These are phyloP conservation scores for Buxus sempervirens DNA, from an alignment of 164 flowering plant genomes.

Conservation along the genomic window DNA sequence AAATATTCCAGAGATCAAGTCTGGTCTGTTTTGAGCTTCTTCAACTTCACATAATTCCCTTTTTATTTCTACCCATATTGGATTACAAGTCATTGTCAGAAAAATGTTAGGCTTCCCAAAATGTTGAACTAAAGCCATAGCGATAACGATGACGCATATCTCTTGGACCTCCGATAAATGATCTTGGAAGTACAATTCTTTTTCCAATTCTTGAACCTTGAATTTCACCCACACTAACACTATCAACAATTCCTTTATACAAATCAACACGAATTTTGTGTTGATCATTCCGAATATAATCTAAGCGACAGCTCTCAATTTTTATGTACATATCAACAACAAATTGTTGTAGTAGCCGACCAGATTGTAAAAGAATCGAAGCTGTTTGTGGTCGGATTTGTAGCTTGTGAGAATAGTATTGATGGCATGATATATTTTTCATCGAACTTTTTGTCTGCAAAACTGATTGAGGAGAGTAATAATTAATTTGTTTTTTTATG, in stretches of 20 bases:
- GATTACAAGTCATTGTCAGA: slow-evolving; percentile 10
- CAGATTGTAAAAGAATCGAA: not conserved
- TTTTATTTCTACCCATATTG: slow-evolving; percentile 10
- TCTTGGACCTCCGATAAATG: slow-evolving; percentile 12
- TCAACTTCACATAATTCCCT: not conserved
- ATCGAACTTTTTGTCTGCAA: too few relatives aligned
- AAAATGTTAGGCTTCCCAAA: not conserved
- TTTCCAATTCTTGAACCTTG: not conserved
- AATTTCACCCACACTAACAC: not conserved
- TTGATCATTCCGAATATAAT: slow-evolving; percentile 13
- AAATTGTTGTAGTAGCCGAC: slow-evolving; percentile 17
- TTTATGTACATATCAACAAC: slow-evolving; percentile 20
- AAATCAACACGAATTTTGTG: slow-evolving; percentile 1
- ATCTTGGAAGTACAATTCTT: slow-evolving; percentile 4
- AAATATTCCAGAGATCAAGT: not conserved
- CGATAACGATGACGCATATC: slow-evolving; percentile 11
- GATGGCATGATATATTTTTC: not conserved
- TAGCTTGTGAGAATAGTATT: not conserved
- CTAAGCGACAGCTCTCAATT: slow-evolving; percentile 3
- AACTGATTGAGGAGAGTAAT: too few relatives aligned
- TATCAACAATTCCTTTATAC: slow-evolving; percentile 14
- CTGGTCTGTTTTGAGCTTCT: not conserved
- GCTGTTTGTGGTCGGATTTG: not conserved
- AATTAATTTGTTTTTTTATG: too few relatives aligned
- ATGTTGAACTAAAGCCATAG: not conserved